Evolutionary conservation across 768 basidiomycete genomes (phyloP), one percentile per base, ranked within the genome.

Genomic region (Rhodocollybia butyracea): DNA sequence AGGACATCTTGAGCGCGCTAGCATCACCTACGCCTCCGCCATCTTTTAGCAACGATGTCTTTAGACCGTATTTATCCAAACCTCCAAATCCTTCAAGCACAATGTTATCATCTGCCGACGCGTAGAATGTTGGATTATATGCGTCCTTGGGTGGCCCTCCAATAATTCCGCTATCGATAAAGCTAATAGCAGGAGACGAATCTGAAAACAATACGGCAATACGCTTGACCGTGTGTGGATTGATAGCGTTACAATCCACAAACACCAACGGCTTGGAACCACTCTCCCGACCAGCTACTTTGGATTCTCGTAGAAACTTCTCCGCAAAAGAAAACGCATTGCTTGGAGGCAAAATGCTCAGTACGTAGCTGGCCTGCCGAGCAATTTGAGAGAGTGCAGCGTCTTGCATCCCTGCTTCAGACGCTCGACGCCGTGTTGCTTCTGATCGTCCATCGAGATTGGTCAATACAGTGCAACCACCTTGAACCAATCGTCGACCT

Each of bases 1-100:
- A 83, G 19, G 81, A 80, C 83, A 84, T 83, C 67, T 85, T 85
- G 57, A 85, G 63, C 5, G 81, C 82, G 57, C 83, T 85, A 1
- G 82, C 84, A 59, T 79, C 81, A 4, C 84, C 82, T 22, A 82
- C 69, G 2, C 76, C 76, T 1, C 71, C 70, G 27, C 75, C 78
- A 51, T 79, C 80, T 40, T 64, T 72, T 59, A 85, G 61, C 3
- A 71, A 64, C 15, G 73, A 75, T 10, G 80, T 66, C 60, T 75
- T 78, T 21, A 82, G 60, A 3, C 82, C 82, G 50, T 71, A 74
- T 53, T 70, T 60, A 15, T 71, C 66, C n/a, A 81, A 63, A 1
- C 54, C 63, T 19, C 60, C 72, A 54, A 84, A 82, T 29, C 63
- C 63, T 13, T 73, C 70, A 62, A 65, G 62, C 38, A 30, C 63